These are phyloP conservation scores for Bipolaris victoriae DNA, from an alignment of 2,329 filamentous ascomycete genomes.

Conservation along the genomic window DNA sequence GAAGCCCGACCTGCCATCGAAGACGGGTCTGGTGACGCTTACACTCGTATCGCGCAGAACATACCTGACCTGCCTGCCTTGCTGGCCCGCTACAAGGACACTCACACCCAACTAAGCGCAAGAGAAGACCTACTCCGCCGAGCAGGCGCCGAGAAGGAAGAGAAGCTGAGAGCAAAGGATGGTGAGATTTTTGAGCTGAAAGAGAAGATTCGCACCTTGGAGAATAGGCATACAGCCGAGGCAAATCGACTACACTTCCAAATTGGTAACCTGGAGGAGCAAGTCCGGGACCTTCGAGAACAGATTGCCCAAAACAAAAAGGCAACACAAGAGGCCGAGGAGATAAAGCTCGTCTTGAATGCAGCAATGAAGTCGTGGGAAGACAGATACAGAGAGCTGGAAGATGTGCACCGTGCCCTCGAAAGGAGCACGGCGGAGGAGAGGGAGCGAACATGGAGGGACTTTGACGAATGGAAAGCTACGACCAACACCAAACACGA, in stretches of 20 bases:
- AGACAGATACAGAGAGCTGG: slow-evolving; percentile 52
- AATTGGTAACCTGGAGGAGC: slow-evolving; percentile 59
- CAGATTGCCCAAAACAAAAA: slow-evolving; percentile 53
- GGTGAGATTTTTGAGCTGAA: slow-evolving; percentile 59
- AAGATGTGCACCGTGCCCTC: slow-evolving; percentile 48
- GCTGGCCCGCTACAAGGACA: slow-evolving; percentile 57
- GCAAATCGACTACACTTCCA: slow-evolving; percentile 58
- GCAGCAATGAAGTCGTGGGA: slow-evolving; percentile 50
- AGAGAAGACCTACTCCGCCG: slow-evolving; percentile 59
- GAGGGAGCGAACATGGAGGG: slow-evolving; percentile 40
- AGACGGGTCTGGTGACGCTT: slow-evolving; percentile 47
- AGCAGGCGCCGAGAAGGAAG: slow-evolving; percentile 57
- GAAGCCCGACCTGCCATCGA: slow-evolving; percentile 44
- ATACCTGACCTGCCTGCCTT: slow-evolving; percentile 49
- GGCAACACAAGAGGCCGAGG: slow-evolving; percentile 49
- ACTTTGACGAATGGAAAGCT: slow-evolving; percentile 54
- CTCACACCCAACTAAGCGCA: slow-evolving; percentile 57
- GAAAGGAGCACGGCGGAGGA: slow-evolving; percentile 48
- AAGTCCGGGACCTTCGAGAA: slow-evolving; percentile 59
- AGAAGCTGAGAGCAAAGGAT: slow-evolving; percentile 60
- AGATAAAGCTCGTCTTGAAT: slow-evolving; percentile 38
- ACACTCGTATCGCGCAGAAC: slow-evolving; percentile 47
- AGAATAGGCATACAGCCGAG: slow-evolving; percentile 59
- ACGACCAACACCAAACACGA: slow-evolving; percentile 44
- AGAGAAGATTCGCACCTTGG: slow-evolving; percentile 57